Percentiles rank a stretch among this genome's conserved stretches.
These are phyloP conservation scores for Asterella californica DNA, from an alignment of 225 moss, liverwort and hornwort genomes.

Conservation along the genomic window DNA sequence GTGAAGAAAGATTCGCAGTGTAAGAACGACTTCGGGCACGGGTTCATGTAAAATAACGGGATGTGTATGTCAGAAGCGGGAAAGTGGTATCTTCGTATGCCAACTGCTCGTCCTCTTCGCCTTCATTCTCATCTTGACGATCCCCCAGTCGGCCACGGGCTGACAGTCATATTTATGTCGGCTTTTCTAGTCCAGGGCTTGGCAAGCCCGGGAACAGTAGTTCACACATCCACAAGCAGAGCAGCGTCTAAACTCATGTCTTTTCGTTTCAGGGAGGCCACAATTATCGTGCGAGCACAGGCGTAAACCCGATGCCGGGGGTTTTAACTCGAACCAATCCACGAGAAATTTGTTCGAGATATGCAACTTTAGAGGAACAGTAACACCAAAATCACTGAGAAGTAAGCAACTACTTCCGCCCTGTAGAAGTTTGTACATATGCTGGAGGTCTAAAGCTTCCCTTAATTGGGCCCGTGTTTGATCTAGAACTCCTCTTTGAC, in stretches of 20 bases:
- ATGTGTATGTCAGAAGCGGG: too few relatives aligned
- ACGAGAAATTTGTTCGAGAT: slow-evolving; percentile 42
- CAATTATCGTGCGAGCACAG: slow-evolving; percentile 48
- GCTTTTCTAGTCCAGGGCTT: slow-evolving; percentile 48
- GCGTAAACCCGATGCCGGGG: slow-evolving; percentile 32
- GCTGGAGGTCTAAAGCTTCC: slow-evolving; percentile 26
- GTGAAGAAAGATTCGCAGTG: too few relatives aligned
- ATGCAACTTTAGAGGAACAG: slow-evolving; percentile 37
- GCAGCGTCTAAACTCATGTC: slow-evolving; percentile 48
- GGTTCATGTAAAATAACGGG: too few relatives aligned
- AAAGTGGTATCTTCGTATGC: slow-evolving; percentile 42
- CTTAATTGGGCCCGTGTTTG: background rate
- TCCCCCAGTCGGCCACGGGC: slow-evolving; percentile 45
- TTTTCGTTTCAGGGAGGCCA: slow-evolving; percentile 44
- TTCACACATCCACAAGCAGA: slow-evolving; percentile 49
- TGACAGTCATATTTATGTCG: slow-evolving; percentile 45
- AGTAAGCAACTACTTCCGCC: slow-evolving; percentile 37
- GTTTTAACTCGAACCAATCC: slow-evolving; percentile 37
- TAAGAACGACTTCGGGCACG: too few relatives aligned
- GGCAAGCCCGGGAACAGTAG: slow-evolving; percentile 49
- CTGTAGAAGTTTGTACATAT: slow-evolving; percentile 31
- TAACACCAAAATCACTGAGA: slow-evolving; percentile 42
- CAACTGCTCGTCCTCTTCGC: slow-evolving; percentile 40
- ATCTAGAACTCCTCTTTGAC: slow-evolving; percentile 10
- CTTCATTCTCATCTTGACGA: slow-evolving; percentile 36